Conservation (phyloP, 495 filamentous ascomycete genomes). For the Tuber aestivum region DNA sequence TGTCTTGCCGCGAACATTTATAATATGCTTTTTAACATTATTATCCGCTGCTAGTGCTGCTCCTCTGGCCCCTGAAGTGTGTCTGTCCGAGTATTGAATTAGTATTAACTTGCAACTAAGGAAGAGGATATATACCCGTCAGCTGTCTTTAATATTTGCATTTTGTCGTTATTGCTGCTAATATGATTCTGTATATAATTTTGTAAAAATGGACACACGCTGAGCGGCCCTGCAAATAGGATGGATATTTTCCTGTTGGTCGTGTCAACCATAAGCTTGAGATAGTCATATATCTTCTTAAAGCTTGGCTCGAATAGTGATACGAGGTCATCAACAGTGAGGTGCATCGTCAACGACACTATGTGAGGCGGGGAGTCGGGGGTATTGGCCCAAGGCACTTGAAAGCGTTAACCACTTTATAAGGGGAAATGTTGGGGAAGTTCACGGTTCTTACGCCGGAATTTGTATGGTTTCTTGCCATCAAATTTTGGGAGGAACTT, state of each 20-base stretch:
- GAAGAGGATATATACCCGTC: background rate
- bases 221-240: background rate
- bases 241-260: background rate
- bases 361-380: background rate
- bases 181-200: background rate
- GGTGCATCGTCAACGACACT: conserved; percentile 1
- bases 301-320: background rate
- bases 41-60: background rate
- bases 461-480: background rate
- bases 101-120: background rate
- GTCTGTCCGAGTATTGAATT: background rate
- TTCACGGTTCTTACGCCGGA: background rate
- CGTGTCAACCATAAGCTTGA: background rate
- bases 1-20: background rate
- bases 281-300: background rate
- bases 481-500: conserved; percentile 1
- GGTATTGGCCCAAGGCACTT: background rate
- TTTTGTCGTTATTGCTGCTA: background rate
- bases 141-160: conserved; percentile 4
- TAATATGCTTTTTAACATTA: background rate
- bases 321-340: background rate
- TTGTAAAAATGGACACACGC: background rate
- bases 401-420: background rate
- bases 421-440: background rate
- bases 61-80: background rate